Percentiles rank a stretch among this genome's conserved stretches.
Conservation (phyloP, 2,329 filamentous ascomycete species). For the Coleophoma cylindrospora region DNA sequence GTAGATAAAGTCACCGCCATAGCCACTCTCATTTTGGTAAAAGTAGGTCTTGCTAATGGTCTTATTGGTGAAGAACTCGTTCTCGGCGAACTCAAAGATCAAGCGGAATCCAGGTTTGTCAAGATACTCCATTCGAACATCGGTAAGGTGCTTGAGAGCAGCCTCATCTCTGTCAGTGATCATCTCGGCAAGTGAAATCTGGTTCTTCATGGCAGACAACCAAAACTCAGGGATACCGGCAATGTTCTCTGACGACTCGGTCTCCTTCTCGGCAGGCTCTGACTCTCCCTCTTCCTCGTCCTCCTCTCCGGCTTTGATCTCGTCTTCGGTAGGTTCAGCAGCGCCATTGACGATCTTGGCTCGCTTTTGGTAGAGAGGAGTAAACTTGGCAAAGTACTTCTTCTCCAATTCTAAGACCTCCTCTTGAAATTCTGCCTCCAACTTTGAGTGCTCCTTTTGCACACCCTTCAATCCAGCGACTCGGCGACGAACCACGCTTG, state of each 20-base stretch:
- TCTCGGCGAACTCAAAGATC: conserved; percentile 94
- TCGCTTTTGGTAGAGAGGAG: conserved; percentile 93
- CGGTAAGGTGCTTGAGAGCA: conserved; percentile 81
- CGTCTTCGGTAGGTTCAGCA: conserved; percentile 78
- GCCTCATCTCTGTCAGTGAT: conserved; percentile 97
- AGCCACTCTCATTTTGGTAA: conserved; percentile 98
- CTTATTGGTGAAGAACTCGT: conserved; percentile 98
- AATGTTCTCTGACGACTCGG: conserved; percentile 44
- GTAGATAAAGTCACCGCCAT: conserved; percentile 99
- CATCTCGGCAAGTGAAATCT: conserved; percentile 93
- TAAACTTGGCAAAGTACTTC: conserved; percentile 99
- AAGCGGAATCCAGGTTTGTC: conserved; percentile 97
- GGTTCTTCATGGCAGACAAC: conserved; percentile 99
- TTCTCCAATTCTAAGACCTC: conserved; percentile 98
- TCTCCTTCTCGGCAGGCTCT: conserved; percentile 41
- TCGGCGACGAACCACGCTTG: conserved; percentile 81
- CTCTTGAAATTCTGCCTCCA: conserved; percentile 97
- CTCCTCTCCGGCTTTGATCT: conserved; percentile 82
- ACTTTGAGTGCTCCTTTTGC: conserved; percentile 97
- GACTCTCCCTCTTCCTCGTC: conserved; percentile 53
- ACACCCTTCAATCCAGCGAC: conserved; percentile 95
- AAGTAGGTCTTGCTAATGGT: conserved; percentile 96
- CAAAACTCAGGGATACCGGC: conserved; percentile 97
- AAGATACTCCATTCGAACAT: conserved; percentile 99
- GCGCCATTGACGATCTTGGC: conserved; percentile 86